These are phyloP conservation scores for Lactarius evosmus DNA, from an alignment of 768 basidiomycete species.

Conservation along the genomic window DNA sequence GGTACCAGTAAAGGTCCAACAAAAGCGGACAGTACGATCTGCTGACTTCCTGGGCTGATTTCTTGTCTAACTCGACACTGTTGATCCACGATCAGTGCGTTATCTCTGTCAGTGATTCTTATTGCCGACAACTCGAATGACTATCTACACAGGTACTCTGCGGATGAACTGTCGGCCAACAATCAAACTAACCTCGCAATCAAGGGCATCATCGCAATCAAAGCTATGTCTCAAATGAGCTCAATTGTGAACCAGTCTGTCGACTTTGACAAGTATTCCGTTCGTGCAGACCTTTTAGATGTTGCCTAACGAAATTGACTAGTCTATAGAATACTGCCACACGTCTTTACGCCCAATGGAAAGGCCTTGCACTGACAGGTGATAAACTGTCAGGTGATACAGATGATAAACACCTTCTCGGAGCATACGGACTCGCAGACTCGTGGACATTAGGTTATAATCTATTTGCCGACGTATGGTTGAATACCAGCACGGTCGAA, in stretches of 20 bases:
- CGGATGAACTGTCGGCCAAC: slow-evolving; percentile 29
- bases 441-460: slow-evolving; percentile 65
- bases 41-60: slow-evolving; percentile 36
- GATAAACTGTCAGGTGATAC: too few relatives aligned
- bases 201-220: slow-evolving; percentile 66
- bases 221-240: slow-evolving; percentile 58
- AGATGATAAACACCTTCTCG: slow-evolving; percentile 7
- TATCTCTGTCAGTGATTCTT: slow-evolving; percentile 47
- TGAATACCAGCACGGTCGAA: slow-evolving; percentile 51
- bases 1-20: neutral
- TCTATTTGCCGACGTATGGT: slow-evolving; percentile 55
- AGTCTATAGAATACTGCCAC: neutral
- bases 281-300: slow-evolving; percentile 19
- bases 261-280: slow-evolving; percentile 31
- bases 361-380: slow-evolving; percentile 7
- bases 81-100: slow-evolving; percentile 51
- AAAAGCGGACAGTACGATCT: slow-evolving; percentile 29
- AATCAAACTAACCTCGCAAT: slow-evolving; percentile 71
- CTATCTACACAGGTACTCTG: slow-evolving; percentile 12
- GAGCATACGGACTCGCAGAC: slow-evolving; percentile 7
- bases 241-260: slow-evolving; percentile 27
- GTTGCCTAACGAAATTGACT: neutral
- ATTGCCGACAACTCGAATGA: neutral
- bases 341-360: slow-evolving; percentile 15
- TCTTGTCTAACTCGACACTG: slow-evolving; percentile 38